A percentile compares a stretch with the other conserved stretches of the same genome.
Conservation (phyloP, 768 basidiomycete genomes). For the Gautieria morchelliformis region DNA sequence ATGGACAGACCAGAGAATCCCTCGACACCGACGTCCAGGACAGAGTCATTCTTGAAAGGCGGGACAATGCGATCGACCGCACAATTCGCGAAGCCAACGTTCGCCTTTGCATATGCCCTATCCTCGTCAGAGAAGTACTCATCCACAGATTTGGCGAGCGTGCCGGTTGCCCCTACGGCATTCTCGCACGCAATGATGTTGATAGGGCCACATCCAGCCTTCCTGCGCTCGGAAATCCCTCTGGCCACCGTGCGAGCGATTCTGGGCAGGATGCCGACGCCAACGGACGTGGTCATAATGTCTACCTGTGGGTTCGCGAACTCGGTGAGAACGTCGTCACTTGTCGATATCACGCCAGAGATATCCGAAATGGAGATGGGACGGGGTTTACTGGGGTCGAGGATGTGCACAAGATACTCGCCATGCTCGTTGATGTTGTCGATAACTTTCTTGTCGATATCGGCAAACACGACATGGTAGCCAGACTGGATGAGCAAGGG, state of each 20-base stretch:
- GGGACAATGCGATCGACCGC: slow-evolving; percentile 32
- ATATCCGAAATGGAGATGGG: slow-evolving; percentile 6
- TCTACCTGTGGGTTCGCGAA: slow-evolving; percentile 17
- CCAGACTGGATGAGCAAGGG: slow-evolving; percentile 27
- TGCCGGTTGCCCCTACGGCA: slow-evolving; percentile 25
- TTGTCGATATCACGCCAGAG: slow-evolving; percentile 15
- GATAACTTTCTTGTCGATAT: slow-evolving; percentile 24
- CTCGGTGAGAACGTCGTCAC: slow-evolving; percentile 9
- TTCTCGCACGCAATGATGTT: slow-evolving; percentile 35
- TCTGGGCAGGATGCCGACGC: slow-evolving; percentile 24
- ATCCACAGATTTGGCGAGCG: slow-evolving; percentile 21
- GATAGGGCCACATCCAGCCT: slow-evolving; percentile 14
- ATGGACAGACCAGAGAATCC: slow-evolving; percentile 20
- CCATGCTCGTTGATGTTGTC: slow-evolving; percentile 22
- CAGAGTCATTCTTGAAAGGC: slow-evolving; percentile 11
- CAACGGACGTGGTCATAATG: slow-evolving; percentile 30
- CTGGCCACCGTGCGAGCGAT: slow-evolving; percentile 26
- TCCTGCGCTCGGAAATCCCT: slow-evolving; percentile 22
- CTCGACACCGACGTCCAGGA: slow-evolving; percentile 32
- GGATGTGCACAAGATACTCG: slow-evolving; percentile 25
- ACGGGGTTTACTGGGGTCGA: slow-evolving; percentile 13
- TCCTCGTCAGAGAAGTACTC: slow-evolving; percentile 22
- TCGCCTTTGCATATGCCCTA: slow-evolving; percentile 16
- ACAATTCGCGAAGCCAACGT: slow-evolving; percentile 33
- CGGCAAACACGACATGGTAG: slow-evolving; percentile 29